Conservation (phyloP, 306 rosid genomes). For the Psophocarpus tetragonolobus region DNA sequence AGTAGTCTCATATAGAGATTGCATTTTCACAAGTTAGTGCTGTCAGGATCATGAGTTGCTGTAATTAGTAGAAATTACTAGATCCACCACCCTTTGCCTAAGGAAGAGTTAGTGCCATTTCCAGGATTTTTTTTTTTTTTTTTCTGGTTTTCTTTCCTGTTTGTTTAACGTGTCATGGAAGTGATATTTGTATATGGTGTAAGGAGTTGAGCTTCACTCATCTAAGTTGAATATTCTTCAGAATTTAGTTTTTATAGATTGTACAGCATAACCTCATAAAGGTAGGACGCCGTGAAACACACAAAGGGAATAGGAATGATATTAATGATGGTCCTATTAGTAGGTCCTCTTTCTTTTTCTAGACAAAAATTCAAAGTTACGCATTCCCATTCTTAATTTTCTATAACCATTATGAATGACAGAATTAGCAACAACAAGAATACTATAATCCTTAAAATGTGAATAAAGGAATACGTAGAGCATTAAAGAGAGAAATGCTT, state of each 20-base stretch:
- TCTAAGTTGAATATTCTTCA: not conserved
- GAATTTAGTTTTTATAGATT: not conserved
- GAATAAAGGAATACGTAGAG: slow-evolving; percentile 14
- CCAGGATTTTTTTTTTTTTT: not conserved
- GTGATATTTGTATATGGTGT: not conserved
- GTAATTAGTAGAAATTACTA: too few relatives aligned
- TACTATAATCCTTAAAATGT: not conserved
- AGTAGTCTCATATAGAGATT: too few relatives aligned
- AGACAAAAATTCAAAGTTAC: not conserved
- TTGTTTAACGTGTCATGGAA: not conserved
- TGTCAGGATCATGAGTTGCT: too few relatives aligned
- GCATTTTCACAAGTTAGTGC: too few relatives aligned
- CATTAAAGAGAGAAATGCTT: slow-evolving; percentile 43
- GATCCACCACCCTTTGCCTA: not conserved
- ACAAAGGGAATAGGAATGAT: not conserved
- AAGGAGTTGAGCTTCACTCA: not conserved
- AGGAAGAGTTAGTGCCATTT: not conserved
- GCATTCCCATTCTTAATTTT: not conserved
- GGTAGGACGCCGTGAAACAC: slow-evolving; percentile 26
- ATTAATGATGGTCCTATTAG: slow-evolving; percentile 11
- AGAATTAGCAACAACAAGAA: not conserved
- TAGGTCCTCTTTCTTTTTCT: slow-evolving; percentile 5
- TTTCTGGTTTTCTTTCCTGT: not conserved
- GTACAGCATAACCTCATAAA: not conserved
- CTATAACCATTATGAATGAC: not conserved